Evolutionary conservation across 345 rosid genomes (phyloP).

Genomic region (Reutealis trisperma): DNA sequence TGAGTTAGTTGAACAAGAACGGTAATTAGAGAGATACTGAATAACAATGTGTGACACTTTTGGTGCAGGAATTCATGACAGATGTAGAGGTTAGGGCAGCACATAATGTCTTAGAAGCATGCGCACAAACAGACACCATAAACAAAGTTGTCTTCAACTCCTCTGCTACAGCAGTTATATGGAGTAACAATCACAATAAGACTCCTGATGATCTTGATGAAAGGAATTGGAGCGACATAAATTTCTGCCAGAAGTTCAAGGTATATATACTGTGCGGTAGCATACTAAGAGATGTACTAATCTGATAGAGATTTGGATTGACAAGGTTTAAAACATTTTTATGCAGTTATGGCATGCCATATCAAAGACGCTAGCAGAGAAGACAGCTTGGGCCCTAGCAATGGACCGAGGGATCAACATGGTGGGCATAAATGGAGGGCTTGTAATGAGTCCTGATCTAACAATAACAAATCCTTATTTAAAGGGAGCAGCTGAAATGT

Average conservation of each 20-base stretch:
- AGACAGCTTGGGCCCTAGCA: conserved; percentile 74
- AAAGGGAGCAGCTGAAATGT: conserved; percentile 81
- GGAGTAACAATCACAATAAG: conserved; percentile 43
- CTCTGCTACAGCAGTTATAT: conserved; percentile 52
- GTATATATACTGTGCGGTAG: conserved; percentile 16
- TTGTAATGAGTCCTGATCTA: conserved; percentile 46
- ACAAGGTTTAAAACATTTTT: not conserved
- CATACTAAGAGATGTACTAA: not conserved
- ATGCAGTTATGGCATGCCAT: conserved; percentile 65
- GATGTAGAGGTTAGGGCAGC: conserved; percentile 71
- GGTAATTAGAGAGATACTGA: not conserved
- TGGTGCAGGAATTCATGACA: conserved; percentile 54
- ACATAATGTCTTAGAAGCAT: conserved; percentile 69
- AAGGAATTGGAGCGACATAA: conserved; percentile 52
- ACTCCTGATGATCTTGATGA: conserved; percentile 43
- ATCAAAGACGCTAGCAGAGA: conserved; percentile 67
- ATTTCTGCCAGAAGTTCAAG: conserved; percentile 58
- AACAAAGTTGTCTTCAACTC: conserved; percentile 72
- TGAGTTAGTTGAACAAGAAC: too few relatives aligned
- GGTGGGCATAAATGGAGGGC: conserved; percentile 62
- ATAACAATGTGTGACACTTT: not conserved
- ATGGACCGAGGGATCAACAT: conserved; percentile 69
- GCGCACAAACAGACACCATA: conserved; percentile 57
- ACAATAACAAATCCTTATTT: conserved; percentile 49
- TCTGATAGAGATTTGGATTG: not conserved